These are phyloP conservation scores for Peterozyma toletana DNA, from an alignment of 805 yeast species.

Conservation along the genomic window DNA sequence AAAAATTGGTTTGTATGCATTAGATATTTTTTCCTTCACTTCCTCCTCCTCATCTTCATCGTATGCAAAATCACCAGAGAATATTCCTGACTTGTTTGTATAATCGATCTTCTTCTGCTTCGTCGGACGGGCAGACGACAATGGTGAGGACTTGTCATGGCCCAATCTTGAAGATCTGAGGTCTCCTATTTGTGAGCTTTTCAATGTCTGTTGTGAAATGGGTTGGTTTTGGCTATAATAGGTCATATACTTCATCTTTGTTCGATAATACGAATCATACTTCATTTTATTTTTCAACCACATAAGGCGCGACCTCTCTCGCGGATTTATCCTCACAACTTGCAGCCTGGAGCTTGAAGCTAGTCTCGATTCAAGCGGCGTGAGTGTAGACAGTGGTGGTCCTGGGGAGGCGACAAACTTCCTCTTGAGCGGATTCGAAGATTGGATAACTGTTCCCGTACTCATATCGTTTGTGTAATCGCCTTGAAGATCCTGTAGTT, in stretches of 20 bases:
- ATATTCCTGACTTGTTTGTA: constrained; percentile 6
- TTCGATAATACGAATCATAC: constrained; percentile 6
- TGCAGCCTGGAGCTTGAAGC: constrained; percentile 1
- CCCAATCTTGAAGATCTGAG: constrained; percentile 2
- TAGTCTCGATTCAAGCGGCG: no score
- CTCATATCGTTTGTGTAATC: no score
- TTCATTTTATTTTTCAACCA: constrained; percentile 8
- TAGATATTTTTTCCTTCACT: no score
- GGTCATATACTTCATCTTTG: constrained; percentile 8
- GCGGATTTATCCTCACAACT: constrained; percentile 4
- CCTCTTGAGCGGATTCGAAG: no score
- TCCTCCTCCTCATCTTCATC: no score
- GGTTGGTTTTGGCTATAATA: constrained; percentile 2
- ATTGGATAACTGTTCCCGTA: no score
- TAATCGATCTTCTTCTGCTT: background rate
- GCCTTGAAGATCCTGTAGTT: no score
- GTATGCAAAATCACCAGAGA: background rate
- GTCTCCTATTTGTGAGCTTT: background rate
- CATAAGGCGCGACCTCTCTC: constrained; percentile 7
- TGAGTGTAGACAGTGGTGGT: no score
- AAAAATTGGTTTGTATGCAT: constrained; percentile 1
- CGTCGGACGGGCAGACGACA: no score
- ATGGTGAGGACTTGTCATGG: no score
- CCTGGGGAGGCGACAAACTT: no score
- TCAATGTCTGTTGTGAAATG: background rate